Base-by-base conservation (phyloP, 2,329 filamentous ascomycete species). In the Monosporascus sp. region DNA sequence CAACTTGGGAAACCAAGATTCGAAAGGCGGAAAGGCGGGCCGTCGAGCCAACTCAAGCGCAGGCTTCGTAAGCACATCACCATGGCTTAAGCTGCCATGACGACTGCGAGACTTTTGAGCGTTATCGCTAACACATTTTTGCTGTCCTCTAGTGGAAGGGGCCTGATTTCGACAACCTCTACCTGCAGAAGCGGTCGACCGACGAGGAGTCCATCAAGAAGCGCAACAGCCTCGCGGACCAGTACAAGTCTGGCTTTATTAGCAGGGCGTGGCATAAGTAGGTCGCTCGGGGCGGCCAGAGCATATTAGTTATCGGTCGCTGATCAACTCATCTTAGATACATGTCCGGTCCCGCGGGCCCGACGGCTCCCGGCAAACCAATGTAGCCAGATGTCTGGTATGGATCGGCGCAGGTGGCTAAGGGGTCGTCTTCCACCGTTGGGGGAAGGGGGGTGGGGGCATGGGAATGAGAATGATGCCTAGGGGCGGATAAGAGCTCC, bases 201-300 rank as follows among this genome's bases (percentile, higher is more conserved):
- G 56, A 56, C 16, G 17, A 49, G 19, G 52, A 31, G 9, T 56
- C 56, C 0, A 7, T 45, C n/a, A 53, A 48, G 14, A 53, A 52
- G 36, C 56, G 54, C 4, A 19, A 52, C n/a, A 58, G 56, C 31
- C 48, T 58, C 24, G 24, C 52, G 11, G 54, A 56, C 3, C 56
- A 59, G 22, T 55, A 55, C 19, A 53, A 46, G 5, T 27, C 48
- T 1, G 54, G 54, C 1, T 56, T 53, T 34, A n/a, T 53, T 17
- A 47, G 52, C 27, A 41, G 38, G 14, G 50, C 52, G 54, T 59
- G 56, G 56, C 36, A 36, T 22, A 55, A 41, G 56, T 59, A 44
- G 3, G n/a, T 5, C 41, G 40, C 24, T 2, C 26, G n/a, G 20
- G n/a, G 14, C 24, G 9, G 3, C 14, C 5, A 14, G 22, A 17